These are phyloP conservation scores for Wickerhamiella azyma DNA, from an alignment of 805 yeast genomes.

Conservation along the genomic window DNA sequence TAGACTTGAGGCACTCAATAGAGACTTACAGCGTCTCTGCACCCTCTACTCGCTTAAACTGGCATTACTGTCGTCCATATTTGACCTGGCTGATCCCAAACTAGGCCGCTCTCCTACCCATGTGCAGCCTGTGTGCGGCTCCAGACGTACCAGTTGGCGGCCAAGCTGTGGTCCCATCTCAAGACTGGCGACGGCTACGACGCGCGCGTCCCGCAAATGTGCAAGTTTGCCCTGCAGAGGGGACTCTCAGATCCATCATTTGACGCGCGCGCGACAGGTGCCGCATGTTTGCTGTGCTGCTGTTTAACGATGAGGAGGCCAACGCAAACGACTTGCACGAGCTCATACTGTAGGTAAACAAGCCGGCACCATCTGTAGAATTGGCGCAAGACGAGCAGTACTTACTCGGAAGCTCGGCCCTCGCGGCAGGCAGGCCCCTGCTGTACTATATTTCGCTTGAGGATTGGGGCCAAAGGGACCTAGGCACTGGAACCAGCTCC, in stretches of 20 bases:
- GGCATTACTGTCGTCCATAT: no score
- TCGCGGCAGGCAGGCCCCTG: constrained; percentile 22
- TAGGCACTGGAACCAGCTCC: no score
- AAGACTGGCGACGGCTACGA: constrained; percentile 28
- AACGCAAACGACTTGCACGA: constrained; percentile 44
- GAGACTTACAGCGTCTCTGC: no score
- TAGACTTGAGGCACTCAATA: no score
- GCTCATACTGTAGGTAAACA: constrained; percentile 62
- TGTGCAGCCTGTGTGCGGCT: constrained; percentile 56
- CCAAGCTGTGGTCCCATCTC: constrained; percentile 52
- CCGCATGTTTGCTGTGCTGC: constrained; percentile 50
- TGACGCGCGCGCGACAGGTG: constrained; percentile 80
- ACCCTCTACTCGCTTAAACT: no score
- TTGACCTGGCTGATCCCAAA: no score
- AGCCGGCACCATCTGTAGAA: constrained; percentile 39
- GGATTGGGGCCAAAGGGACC: constrained; percentile 44
- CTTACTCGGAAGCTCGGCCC: constrained; percentile 24
- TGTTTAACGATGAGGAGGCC: constrained; percentile 30
- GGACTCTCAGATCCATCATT: constrained; percentile 60
- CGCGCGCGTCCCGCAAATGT: constrained; percentile 34
- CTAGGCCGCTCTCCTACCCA: no score
- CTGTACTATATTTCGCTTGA: constrained; percentile 26
- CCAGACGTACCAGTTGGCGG: constrained; percentile 58
- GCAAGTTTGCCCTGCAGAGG: constrained; percentile 45
- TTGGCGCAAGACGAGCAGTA: constrained; percentile 11